Conservation (phyloP, 2,329 filamentous ascomycete genomes). For the Talaromyces sp. region DNA sequence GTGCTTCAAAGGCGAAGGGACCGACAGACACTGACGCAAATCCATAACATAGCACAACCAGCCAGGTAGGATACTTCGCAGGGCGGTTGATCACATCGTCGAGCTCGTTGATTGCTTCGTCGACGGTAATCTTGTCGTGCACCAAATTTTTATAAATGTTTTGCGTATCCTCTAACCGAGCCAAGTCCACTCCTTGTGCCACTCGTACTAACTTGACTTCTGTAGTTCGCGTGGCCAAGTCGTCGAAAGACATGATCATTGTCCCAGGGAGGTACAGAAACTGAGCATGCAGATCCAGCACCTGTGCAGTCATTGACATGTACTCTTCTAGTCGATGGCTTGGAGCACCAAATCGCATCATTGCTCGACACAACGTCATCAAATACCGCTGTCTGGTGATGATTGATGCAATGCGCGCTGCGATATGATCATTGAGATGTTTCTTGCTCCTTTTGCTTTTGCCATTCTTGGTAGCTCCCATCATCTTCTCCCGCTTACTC, state of each 20-base stretch:
- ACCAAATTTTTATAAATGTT: conserved; percentile 49
- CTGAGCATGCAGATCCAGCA: conserved; percentile 82
- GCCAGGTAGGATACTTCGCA: conserved; percentile 53
- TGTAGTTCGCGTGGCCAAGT: conserved; percentile 44
- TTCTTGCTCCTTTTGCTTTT: conserved; percentile 37
- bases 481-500: conserved; percentile 15
- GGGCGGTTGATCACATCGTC: conserved; percentile 56
- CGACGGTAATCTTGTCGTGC: conserved; percentile 46
- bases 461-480: conserved; percentile 12
- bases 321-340: conserved; percentile 89
- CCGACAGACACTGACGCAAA: conserved; percentile 72
- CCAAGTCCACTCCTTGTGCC: conserved; percentile 43
- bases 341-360: conserved; percentile 88
- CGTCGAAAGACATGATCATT: conserved; percentile 89
- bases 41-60: conserved; percentile 66
- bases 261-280: conserved; percentile 88
- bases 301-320: conserved; percentile 83
- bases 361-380: conserved; percentile 74
- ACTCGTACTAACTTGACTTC: conserved; percentile 46
- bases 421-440: conserved; percentile 52
- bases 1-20: conserved; percentile 74
- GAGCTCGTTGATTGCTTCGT: conserved; percentile 44
- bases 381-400: conserved; percentile 79
- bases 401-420: conserved; percentile 63
- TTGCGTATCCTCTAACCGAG: conserved; percentile 44